These are phyloP conservation scores for Fusarium sacchari DNA, from an alignment of 2,329 filamentous ascomycete species.

Conservation along the genomic window DNA sequence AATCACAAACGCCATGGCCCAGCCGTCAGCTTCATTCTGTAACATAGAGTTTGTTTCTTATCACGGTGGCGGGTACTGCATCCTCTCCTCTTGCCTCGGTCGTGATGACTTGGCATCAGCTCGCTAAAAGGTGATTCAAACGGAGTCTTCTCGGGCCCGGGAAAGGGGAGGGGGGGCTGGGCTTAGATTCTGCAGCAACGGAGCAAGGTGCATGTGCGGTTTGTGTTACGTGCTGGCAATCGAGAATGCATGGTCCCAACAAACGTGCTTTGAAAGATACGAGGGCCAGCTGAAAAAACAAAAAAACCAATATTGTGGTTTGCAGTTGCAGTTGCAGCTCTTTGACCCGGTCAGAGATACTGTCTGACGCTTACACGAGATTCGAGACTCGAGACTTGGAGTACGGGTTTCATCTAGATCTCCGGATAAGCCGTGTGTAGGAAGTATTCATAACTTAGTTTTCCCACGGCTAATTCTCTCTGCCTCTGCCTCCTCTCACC, in stretches of 20 bases:
- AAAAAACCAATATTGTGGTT: not conserved
- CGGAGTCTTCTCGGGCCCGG: not conserved
- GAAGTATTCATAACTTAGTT: constrained; percentile 34
- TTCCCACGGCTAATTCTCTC: constrained; percentile 8
- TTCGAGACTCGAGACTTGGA: constrained; percentile 1
- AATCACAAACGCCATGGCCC: not conserved
- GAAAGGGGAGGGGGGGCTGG: not conserved
- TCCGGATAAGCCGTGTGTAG: constrained; percentile 9
- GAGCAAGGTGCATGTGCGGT: not conserved
- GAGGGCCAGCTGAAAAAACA: constrained; percentile 1
- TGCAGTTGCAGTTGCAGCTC: not conserved
- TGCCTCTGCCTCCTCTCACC: not conserved
- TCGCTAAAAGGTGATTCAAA: constrained; percentile 2
- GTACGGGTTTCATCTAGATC: not conserved
- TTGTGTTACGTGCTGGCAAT: constrained; percentile 14
- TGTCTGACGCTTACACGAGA: constrained; percentile 2
- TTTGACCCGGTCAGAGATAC: not conserved
- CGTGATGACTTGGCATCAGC: constrained; percentile 11
- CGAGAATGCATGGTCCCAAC: constrained; percentile 2
- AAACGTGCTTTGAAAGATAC: not conserved
- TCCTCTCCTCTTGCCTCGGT: not conserved
- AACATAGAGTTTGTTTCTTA: not conserved
- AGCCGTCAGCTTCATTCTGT: not conserved
- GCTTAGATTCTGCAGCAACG: constrained; percentile 1
- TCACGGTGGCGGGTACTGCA: constrained; percentile 14